Evolutionary conservation across 1,284 basidiomycete species (phyloP).

Genomic region (Polyporus tsugae): DNA sequence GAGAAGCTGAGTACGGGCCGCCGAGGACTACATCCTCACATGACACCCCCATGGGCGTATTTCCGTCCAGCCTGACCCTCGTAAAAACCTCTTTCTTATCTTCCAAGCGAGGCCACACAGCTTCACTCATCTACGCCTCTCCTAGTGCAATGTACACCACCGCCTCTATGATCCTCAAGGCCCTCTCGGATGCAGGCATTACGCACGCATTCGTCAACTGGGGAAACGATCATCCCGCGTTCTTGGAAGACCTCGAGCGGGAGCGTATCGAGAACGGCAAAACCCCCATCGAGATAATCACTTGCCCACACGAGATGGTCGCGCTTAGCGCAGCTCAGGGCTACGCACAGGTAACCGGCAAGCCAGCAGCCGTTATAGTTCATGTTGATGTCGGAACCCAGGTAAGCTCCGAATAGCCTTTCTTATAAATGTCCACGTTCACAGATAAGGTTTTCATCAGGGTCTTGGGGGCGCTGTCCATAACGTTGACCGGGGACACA

Average conservation of each 20-base stretch:
- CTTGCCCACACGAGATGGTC: conserved; percentile 80
- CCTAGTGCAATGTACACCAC: conserved; percentile 66
- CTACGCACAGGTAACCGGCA: conserved; percentile 70
- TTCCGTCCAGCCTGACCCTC: not conserved
- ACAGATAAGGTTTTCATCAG: conserved; percentile 10
- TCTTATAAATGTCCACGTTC: not conserved
- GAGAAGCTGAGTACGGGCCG: not conserved
- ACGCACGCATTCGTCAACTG: conserved; percentile 80
- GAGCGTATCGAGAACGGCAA: conserved; percentile 54
- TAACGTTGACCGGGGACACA: conserved; percentile 69
- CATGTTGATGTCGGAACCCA: conserved; percentile 81
- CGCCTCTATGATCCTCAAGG: conserved; percentile 64
- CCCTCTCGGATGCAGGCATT: conserved; percentile 66
- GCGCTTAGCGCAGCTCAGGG: conserved; percentile 76
- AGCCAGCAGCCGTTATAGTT: conserved; percentile 73
- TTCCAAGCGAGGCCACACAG: too few species aligned
- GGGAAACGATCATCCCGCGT: conserved; percentile 76
- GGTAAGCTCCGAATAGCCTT: conserved; percentile 43
- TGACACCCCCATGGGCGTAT: not conserved
- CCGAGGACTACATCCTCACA: not conserved
- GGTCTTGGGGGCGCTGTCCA: conserved; percentile 69
- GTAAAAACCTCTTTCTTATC: too few species aligned
- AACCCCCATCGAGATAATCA: conserved; percentile 60
- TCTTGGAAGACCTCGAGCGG: conserved; percentile 72
- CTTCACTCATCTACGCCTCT: not conserved